Base-by-base conservation (phyloP, 2,329 filamentous ascomycete genomes). In the Botrytis sinoallii region DNA sequence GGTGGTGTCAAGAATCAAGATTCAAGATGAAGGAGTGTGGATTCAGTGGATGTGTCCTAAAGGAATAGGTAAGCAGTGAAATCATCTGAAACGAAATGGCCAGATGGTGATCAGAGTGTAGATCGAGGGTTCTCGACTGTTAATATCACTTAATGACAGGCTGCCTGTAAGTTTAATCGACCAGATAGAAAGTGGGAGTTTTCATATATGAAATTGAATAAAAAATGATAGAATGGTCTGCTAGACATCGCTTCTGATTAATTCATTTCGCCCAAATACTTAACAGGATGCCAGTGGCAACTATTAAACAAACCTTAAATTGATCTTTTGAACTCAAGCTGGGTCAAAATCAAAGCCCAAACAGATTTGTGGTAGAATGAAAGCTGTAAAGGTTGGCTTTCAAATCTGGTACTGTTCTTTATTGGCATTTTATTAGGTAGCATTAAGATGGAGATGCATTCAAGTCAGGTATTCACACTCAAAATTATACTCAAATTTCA, bases 81-180 rank as follows among this genome's bases (percentile, higher is more conserved):
- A 22, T 67, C 44, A 67, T 67, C 46, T 67, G 44, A 52, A 52
- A 35, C 46, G 65, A 67, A n/a, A 25, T 67, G 65, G 32, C 12
- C 65, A 67, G 5, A 25, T 25, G 46, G 12, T 52, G 44, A 52
- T 52, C 44, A 35, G 44, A n/a, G 65, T 52, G 65, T 67, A 67
- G 64, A 67, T 67, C 42, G 20, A 20, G 60, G 25, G 22, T 55
- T 55, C 25, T n/a, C 48, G 25, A 55, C 4, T 55, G 25, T 7
- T 7, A 55, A 55, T 55, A 32, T 57, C 52, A 57, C n/a, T 18
- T 4, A 29, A 57, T 32, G 52, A 29, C 52, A 29, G n/a, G 52
- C 52, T 29, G 52, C n/a, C 52, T 18, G 12, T 9, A 29, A 57
- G 7, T 57, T 14, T 57, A 29, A 18, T 48, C 4, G 52, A 57